Percentiles rank a stretch among this genome's conserved stretches.
Evolutionary conservation across 208 protist genomes (phyloP).

Genomic region (Porcisia hertigi): DNA sequence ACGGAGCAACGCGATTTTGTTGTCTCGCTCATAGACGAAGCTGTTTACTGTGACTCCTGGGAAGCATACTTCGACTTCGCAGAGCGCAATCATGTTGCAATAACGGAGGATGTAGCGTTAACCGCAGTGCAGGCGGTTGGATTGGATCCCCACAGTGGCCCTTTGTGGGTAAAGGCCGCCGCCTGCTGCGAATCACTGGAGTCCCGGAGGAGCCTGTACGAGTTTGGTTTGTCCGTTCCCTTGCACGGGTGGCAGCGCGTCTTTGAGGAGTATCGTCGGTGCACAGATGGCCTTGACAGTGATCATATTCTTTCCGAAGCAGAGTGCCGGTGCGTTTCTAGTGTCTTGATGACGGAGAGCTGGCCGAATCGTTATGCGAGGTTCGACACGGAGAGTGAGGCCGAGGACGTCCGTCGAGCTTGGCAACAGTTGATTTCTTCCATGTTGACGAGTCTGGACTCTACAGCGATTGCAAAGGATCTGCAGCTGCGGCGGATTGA

Average conservation of each 20-base stretch:
- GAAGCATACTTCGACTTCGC: conserved; percentile 75
- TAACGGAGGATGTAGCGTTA: conserved; percentile 62
- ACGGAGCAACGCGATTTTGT: conserved; percentile 52
- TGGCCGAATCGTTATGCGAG: conserved; percentile 80
- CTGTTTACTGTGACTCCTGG: conserved; percentile 83
- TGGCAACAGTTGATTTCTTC: conserved; percentile 52
- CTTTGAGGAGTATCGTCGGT: conserved; percentile 55
- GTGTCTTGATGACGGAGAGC: conserved; percentile 27
- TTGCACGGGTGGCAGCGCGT: conserved; percentile 48
- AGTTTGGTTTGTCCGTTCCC: conserved; percentile 70
- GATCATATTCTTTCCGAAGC: conserved; percentile 13
- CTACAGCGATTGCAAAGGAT: conserved; percentile 27
- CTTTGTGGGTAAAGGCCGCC: conserved; percentile 69
- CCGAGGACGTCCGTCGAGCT: conserved; percentile 32
- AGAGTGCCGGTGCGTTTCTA: conserved; percentile 15
- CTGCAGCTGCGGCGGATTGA: conserved; percentile 75
- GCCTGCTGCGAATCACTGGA: conserved; percentile 33
- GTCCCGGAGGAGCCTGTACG: conserved; percentile 59
- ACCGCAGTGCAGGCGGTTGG: conserved; percentile 74
- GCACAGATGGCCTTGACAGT: conserved; percentile 10
- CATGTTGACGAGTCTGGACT: conserved; percentile 41
- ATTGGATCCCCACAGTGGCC: conserved; percentile 68
- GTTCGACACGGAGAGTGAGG: conserved; percentile 29
- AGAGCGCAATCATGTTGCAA: conserved; percentile 37
- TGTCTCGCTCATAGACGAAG: conserved; percentile 58